phyloP scores from a whole-genome alignment of 768 basidiomycete genomes.

The Leccinum arenicola region DNA sequence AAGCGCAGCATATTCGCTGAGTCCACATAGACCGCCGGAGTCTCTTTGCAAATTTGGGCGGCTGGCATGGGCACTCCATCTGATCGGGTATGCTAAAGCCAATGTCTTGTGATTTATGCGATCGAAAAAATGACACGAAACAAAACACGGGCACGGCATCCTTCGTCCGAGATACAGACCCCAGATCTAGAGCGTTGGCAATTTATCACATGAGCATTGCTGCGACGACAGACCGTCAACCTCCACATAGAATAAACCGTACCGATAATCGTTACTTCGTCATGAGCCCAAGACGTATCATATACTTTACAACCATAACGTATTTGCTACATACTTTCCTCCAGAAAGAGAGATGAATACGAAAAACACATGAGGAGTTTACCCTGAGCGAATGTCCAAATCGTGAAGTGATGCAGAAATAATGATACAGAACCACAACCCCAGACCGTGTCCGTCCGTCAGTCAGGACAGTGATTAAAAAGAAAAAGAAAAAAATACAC shows the following conservation, averaged over 20 bases:
- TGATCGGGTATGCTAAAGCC: constrained; percentile 11
- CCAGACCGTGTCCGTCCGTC: constrained; percentile 2
- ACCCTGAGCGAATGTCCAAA: constrained; percentile 18
- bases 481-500: constrained; percentile 15
- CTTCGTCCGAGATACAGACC: not conserved
- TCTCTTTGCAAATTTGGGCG: constrained; percentile 6
- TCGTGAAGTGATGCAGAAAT: constrained; percentile 30
- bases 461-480: constrained; percentile 26
- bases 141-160: not conserved
- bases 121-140: not conserved
- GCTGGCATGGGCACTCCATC: constrained; percentile 4
- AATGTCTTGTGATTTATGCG: not conserved
- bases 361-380: constrained; percentile 15
- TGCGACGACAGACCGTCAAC: not conserved
- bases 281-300: constrained; percentile 18
- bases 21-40: constrained; percentile 7
- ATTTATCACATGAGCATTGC: not conserved
- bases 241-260: not conserved
- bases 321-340: constrained; percentile 32
- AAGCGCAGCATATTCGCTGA: constrained; percentile 13
- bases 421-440: constrained; percentile 33
- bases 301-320: constrained; percentile 37
- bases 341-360: constrained; percentile 15
- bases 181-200: not conserved
- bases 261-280: not conserved